Percentiles rank a stretch among this genome's conserved stretches.
Evolutionary conservation across 169 alveolate genomes (phyloP).

Genomic region (Eimeria sp.): DNA sequence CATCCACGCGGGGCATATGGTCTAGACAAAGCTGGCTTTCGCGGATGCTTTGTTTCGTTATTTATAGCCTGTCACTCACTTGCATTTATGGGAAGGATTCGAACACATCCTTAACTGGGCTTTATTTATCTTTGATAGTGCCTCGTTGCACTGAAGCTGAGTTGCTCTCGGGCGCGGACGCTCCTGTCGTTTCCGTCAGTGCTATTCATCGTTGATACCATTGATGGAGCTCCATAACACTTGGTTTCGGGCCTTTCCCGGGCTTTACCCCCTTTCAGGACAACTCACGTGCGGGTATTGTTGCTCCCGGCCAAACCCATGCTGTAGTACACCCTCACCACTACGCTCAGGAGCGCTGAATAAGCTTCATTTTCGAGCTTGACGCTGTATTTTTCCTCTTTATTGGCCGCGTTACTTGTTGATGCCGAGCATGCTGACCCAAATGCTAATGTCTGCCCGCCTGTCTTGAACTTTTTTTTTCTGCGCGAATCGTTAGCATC

Average conservation of each 20-base stretch:
- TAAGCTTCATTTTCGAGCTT: background rate
- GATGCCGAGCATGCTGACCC: background rate
- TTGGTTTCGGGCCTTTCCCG: background rate
- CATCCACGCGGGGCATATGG: background rate
- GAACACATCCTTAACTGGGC: background rate
- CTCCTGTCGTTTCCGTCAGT: background rate
- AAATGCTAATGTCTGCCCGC: background rate
- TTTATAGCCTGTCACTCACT: background rate
- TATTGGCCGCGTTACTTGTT: background rate
- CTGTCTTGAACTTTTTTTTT: background rate
- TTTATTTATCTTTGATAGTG: too few relatives aligned
- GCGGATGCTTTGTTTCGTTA: background rate
- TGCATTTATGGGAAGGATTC: background rate
- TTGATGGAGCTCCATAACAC: background rate
- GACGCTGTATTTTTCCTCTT: background rate
- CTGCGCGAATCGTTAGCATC: too few relatives aligned
- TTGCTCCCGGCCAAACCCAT: too few relatives aligned
- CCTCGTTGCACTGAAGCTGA: background rate
- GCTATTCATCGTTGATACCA: background rate
- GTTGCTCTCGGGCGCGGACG: background rate
- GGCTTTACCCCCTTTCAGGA: background rate
- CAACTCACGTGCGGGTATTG: too few relatives aligned
- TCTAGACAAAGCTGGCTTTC: background rate
- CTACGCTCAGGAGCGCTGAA: background rate
- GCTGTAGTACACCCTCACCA: background rate